Percentiles rank a stretch among this genome's conserved stretches.
Conservation (phyloP, 768 basidiomycete species). For the Rhizopogon vinicolor region DNA sequence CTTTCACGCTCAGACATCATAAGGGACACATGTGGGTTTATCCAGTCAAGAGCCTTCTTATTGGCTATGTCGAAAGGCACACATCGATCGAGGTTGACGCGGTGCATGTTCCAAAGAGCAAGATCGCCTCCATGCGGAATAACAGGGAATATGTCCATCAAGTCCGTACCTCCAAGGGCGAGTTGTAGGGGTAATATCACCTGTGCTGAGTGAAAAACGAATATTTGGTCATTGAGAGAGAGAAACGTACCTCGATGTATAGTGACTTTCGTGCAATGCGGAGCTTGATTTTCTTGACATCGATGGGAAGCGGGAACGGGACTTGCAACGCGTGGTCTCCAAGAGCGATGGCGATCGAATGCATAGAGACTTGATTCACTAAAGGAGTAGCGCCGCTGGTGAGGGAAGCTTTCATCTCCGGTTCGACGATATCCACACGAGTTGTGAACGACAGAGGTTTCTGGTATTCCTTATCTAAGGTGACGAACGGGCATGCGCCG, state of each 20-base stretch:
- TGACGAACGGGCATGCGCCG: background rate
- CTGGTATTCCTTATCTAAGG: conserved; percentile 11
- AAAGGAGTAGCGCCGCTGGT: conserved; percentile 13
- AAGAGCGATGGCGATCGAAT: conserved; percentile 7
- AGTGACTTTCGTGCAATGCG: conserved; percentile 52
- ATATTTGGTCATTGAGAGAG: background rate
- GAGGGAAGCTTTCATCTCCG: conserved; percentile 13
- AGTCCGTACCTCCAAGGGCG: conserved; percentile 10
- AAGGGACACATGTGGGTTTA: conserved; percentile 24
- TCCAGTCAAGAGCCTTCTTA: conserved; percentile 20
- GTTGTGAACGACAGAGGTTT: conserved; percentile 14
- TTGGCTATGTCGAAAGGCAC: conserved; percentile 25
- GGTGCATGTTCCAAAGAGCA: conserved; percentile 33
- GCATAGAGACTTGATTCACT: conserved; percentile 6
- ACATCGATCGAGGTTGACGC: conserved; percentile 30
- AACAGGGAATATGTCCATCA: conserved; percentile 25
- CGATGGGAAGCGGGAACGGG: conserved; percentile 41
- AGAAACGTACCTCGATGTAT: conserved; percentile 35
- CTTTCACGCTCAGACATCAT: conserved; percentile 31
- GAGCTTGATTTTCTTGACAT: conserved; percentile 30
- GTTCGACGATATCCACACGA: conserved; percentile 19
- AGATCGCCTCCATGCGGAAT: conserved; percentile 10
- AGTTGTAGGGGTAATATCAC: conserved; percentile 14
- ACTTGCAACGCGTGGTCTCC: conserved; percentile 22
- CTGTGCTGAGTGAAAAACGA: conserved; percentile 3